Evolutionary conservation across 2,329 filamentous ascomycete genomes (phyloP), one percentile per base, ranked within the genome.

Genomic region (Aspergillus felis): DNA sequence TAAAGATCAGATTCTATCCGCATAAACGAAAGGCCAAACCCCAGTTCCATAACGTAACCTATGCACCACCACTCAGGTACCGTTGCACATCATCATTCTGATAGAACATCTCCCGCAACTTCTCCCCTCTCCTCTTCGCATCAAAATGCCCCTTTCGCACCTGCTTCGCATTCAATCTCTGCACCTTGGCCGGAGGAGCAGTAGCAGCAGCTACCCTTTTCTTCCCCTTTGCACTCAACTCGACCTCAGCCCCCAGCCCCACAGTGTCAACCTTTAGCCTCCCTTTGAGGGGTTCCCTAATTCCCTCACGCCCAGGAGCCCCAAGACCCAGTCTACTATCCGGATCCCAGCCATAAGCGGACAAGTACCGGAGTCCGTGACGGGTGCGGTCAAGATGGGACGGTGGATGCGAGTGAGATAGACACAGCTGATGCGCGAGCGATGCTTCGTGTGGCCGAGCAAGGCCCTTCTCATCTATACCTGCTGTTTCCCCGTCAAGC

Each of bases 201-300:
- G 75, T 59, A 24, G 9, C 79, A 50, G 14, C 54, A 60, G 54
- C 63, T 55, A 25, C 62, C 58, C 55, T 71, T 57, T 72, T 73
- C 44, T 46, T 29, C 50, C 55, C 48, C 14, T 20, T 61, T 50
- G 12, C 46, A 10, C 27, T 47, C 38, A 56, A 59, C 55, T 70
- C 68, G 32, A 77, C 63, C 4, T 77, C 71, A 46, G 81, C 79
- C 0, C 92, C 91, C 27, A 96, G 73, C 0, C 92, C 93, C 7
- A 89, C 77, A 3, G 83, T 91, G 68, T 93, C 85, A 47, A 87
- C 82, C 74, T 96, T 96, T 55, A 82, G 78, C 57, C 81, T 82
- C 1, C 84, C 78, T 69, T 91, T 91, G 61, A 97, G 80, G 1
- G 92, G 92, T 62, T 86, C 87, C 44, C 87, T 80, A 59, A 91